A percentile compares a stretch with the other conserved stretches of the same genome.
Evolutionary conservation across 306 rosid genomes (phyloP).

Genomic region (Dicorynia guianensis): DNA sequence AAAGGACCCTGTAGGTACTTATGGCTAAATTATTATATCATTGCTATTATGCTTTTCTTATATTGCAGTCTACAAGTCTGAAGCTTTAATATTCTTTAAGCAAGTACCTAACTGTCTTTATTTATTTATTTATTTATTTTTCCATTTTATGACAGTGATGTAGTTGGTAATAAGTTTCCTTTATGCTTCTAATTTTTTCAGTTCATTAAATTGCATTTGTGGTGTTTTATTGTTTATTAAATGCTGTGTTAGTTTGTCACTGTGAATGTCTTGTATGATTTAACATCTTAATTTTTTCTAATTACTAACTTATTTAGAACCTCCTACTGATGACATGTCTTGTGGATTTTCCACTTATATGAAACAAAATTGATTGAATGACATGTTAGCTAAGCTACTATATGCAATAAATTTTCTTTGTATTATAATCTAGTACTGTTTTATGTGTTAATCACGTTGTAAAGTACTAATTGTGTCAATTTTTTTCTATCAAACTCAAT

Average conservation of each 20-base stretch:
- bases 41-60: no score
- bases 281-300: not conserved
- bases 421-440: slow-evolving; percentile 6
- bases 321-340: not conserved
- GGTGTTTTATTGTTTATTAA: not conserved
- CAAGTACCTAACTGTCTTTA: no score
- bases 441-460: not conserved
- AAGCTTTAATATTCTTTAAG: no score
- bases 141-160: not conserved
- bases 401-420: not conserved
- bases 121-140: no score
- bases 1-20: no score
- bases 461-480: not conserved
- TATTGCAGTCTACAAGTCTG: no score
- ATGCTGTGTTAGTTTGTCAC: not conserved
- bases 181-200: not conserved
- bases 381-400: not conserved
- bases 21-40: no score
- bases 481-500: slow-evolving; percentile 23
- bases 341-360: not conserved
- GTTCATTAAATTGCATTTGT: not conserved
- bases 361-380: not conserved
- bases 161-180: not conserved
- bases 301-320: not conserved
- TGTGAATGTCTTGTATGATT: slow-evolving; percentile 15